These are phyloP conservation scores for Rhazya stricta DNA, from an alignment of 257 asterid genomes.

Conservation along the genomic window DNA sequence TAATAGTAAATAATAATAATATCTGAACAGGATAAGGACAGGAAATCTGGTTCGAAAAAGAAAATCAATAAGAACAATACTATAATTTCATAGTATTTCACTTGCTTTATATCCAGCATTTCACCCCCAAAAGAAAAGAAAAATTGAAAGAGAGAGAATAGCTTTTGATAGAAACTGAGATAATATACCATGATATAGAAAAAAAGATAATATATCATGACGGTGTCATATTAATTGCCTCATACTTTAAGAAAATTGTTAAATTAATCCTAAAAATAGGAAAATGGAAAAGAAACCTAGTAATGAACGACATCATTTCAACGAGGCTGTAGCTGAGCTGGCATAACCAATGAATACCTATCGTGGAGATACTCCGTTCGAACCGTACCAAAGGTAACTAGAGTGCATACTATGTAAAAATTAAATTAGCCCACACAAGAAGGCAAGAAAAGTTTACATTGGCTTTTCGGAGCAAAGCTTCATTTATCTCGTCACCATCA, in stretches of 20 bases:
- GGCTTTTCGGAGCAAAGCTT: slow-evolving; percentile 32
- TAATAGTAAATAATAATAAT: slow-evolving; percentile 16
- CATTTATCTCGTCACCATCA: slow-evolving; percentile 19
- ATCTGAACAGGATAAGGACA: not conserved
- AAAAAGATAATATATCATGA: no score
- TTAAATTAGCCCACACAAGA: not conserved
- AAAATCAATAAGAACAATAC: not conserved
- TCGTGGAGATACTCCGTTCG: not conserved
- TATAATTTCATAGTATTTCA: not conserved
- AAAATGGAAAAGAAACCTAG: no score
- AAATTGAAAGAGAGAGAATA: not conserved
- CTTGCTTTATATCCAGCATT: not conserved
- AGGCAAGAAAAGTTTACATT: slow-evolving; percentile 25
- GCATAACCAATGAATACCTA: not conserved
- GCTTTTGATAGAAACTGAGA: no score
- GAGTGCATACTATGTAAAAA: no score
- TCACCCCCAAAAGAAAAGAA: not conserved
- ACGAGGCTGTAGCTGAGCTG: not conserved
- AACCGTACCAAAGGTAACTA: not conserved
- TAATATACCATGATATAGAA: no score
- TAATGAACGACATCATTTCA: no score
- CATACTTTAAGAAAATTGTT: no score
- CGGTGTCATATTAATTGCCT: no score
- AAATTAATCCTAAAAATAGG: no score
- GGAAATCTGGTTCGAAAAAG: not conserved